Base-by-base conservation (phyloP, 2,329 filamentous ascomycete species). In the Knufia fluminis region DNA sequence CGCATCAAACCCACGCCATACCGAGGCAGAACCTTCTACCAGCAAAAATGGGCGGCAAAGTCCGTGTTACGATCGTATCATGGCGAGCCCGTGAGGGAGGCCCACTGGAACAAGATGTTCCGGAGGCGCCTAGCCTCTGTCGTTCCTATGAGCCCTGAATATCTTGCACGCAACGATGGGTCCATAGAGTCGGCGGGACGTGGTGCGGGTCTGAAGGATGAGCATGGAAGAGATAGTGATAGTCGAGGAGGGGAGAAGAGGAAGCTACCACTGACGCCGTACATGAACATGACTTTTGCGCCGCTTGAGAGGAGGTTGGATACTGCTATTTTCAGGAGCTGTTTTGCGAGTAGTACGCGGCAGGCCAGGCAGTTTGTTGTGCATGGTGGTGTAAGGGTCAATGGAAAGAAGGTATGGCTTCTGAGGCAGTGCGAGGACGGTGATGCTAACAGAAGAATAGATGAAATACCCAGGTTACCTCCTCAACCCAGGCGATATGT, bases 31-130 rank as follows among this genome's bases (percentile, higher is more conserved):
- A 96, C 90, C 39, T 94, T 92, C 71, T 98, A 94, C 77, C 91
- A 97, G 75, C 91, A 97, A 71, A 98, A 98, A 83, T 98, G 91
- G 91, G 69, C 71, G 1, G 86, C 91, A 61, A 98, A 98, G 70
- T 81, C 89, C 19, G 67, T 82, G 56, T 80, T 87, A 36, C 83
- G 92, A 58, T 82, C 78, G 55, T 98, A 97, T 69, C 92, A 98
- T 71, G 92, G 91, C 68, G 91, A 96, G 66, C 87, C 95, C 64
- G 83, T 98, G 59, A 82, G 83, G 57, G 92, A 98, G 73, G 82
- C 85, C 65, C 85, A 92, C 71, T 98, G 92, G 92, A 78, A 86
- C 69, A 85, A 86, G 65, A 90, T 95, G 78, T 98, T 98, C 72
- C 83, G 79, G 59, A 79, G 85, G 57, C 83, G 84, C 59, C 75